Base-by-base conservation (phyloP, 2,329 filamentous ascomycete species). In the Acephala macrosclerotiorum region DNA sequence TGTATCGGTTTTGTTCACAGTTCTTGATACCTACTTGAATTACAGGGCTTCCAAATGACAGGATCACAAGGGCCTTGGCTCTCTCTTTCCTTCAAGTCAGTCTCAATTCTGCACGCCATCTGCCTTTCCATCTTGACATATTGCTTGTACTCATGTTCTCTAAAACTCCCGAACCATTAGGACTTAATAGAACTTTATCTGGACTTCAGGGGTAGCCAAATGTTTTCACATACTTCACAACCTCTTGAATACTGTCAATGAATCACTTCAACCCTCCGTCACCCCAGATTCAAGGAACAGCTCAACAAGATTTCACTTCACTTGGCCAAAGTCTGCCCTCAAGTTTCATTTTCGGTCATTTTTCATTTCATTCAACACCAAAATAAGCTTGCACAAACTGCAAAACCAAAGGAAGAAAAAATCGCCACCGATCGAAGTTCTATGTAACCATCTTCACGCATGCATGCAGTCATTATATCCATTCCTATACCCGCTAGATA, bases 381-480 rank as follows among this genome's bases (percentile, higher is more conserved):
- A 42, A 16, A 14, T 14, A 6, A 42, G 29, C 29, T 42, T 14
- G 12, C 20, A 49, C 14, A 22, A 16, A 51, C 12, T 26, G 22
- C 47, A 49, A 49, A 22, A 49, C 45, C 18, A 4, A 53, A 53
- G n/a, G n/a, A 53, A 53, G 49, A 53, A 26, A 49, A 53, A 53
- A 33, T 25, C 11, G 18, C 49, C 49, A 2, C 14, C 18, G 5
- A 29, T 29, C 22, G 29, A 26, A 18, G 2, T 53, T 53, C 49
- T 53, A 51, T 51, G 47, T 51, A 51, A 51, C 47, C 22, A 51
- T 26, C 47, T 51, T 29, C n/a, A n/a, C n/a, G 38, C 29, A 42
- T 16, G 45, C 45, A 49, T 49, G 45, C 45, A 22, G 3, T 53
- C 49, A 53, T 53, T 53, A 53, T 53, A 53, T 53, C 49, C 49